Base-by-base conservation (phyloP, 1,284 basidiomycete genomes). In the Leccinum subatratum region DNA sequence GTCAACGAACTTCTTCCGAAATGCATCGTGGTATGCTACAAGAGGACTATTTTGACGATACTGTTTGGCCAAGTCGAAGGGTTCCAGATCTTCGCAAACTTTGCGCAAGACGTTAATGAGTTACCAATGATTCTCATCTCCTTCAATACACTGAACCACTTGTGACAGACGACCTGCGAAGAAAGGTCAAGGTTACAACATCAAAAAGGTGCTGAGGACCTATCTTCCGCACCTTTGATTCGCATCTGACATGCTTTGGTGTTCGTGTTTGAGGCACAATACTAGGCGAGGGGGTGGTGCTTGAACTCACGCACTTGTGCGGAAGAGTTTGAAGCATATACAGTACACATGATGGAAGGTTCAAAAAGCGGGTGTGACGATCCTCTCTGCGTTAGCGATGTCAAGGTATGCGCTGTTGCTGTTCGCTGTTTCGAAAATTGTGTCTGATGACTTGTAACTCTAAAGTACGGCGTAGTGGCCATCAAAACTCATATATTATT, bases 31-130 rank as follows among this genome's bases (percentile, higher is more conserved):
- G 66, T 3, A 74, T 74, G 73, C 59, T 75, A 7, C 62, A 58
- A 28, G 56, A 68, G 34, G 66, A 76, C 62, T 76, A 70, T 18
- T 75, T 76, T 9, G 73, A 76, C 4, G 74, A 76, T 56, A 68
- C 74, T 8, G 66, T 28, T 74, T 1, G 74, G 74, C 20, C 62
- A 18, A 3, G 64, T 75, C 3, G 70, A 74, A 61, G 73, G 74
- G 4, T 74, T 76, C 62, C 74, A 74, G 34, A 67, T 74, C 9
- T 76, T 76, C 9, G 61, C 57, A 16, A 65, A 75, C 30, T 45
- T 76, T 4, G 73, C 75, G 68, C 64, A 65, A 59, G 25, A 74
- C 6, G 66, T 70, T 74, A 68, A 67, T 14, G 32, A 14, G n/a
- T 6, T n/a, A 32, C 3, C 9, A 11, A 54, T 34, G 18, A 28